A percentile compares a stretch with the other conserved stretches of the same genome.
phyloP scores from a whole-genome alignment of 2,329 filamentous ascomycete genomes.

The Aspergillus luchuensis region DNA sequence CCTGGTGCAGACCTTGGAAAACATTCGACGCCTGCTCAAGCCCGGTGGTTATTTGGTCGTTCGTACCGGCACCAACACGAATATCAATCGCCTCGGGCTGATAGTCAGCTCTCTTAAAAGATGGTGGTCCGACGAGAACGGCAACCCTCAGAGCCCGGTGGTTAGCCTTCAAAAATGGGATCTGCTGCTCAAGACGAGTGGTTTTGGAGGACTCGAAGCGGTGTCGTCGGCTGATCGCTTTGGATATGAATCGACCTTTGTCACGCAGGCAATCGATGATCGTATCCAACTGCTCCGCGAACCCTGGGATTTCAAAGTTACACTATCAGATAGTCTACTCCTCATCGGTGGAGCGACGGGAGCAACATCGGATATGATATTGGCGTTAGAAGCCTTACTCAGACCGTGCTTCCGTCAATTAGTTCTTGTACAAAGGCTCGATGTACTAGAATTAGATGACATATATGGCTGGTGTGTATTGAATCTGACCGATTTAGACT shows the following conservation, averaged over 20 bases:
- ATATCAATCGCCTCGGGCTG: neutral
- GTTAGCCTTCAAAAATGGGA: neutral
- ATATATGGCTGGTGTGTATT: neutral
- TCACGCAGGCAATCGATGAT: slow-evolving; percentile 8
- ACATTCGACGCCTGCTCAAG: slow-evolving; percentile 27
- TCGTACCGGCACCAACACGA: neutral
- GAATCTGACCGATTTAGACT: neutral
- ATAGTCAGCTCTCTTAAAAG: neutral
- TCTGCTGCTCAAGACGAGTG: neutral
- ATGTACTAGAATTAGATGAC: neutral
- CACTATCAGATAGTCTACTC: neutral
- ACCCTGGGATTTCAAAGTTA: neutral
- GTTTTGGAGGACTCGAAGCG: slow-evolving; percentile 6
- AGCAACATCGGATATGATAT: neutral
- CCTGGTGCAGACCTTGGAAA: slow-evolving; percentile 24
- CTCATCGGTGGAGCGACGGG: neutral
- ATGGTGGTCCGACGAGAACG: neutral
- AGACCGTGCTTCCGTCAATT: neutral
- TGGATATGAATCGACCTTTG: neutral
- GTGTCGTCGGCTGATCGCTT: neutral
- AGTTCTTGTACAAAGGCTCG: neutral
- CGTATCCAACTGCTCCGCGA: neutral
- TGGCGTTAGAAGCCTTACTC: neutral
- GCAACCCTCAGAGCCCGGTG: neutral
- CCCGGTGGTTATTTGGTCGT: slow-evolving; percentile 41